Base-by-base conservation (phyloP, 1,284 basidiomycete species). In the Sporisorium graminicola region DNA sequence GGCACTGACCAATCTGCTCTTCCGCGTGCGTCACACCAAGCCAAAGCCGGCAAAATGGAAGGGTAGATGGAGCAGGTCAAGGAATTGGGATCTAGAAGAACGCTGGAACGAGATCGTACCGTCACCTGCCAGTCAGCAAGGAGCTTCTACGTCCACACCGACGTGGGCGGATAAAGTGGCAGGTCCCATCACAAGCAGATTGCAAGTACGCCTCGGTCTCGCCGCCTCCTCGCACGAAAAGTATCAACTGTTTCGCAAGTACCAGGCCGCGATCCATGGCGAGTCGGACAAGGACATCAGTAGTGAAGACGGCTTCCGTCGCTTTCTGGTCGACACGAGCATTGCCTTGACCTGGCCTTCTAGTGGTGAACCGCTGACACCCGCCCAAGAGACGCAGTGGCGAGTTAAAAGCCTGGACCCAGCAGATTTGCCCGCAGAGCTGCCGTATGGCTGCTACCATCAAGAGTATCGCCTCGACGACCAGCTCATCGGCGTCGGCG, bases 401-500 rank as follows among this genome's bases (percentile, higher is more conserved):
- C 65, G 58, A 42, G 31, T 22, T 5, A 60, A 58, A 52, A 52
- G 55, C 29, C 24, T 65, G 12, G 59, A 59, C 16, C 8, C 56
- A 2, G 31, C 33, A 3, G 12, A 43, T 6, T 35, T 67, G 16
- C 33, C 57, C 1, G 27, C 65, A 4, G 56, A 64, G 53, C 58
- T 81, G 6, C 61, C 70, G 0, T 84, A 72, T 51, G 82, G 83
- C 50, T 50, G 63, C 22, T 84, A 81, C 53, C 83, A 85, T 58
- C 78, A 82, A n/a, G 83, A 84, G 53, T 85, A 82, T 35, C 69
- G 82, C 43, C 69, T 82, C 10, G 92, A 98, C 78, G 92, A 91
- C 10, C 83, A 91, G 81, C 88, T 98, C 14, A 90, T 98, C 51
- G 96, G 93, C 0, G 89, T 99, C 78, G 92, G 91, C 2, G 93